Base-by-base conservation (phyloP, 2,329 filamentous ascomycete species). In the Fusarium chuoi region DNA sequence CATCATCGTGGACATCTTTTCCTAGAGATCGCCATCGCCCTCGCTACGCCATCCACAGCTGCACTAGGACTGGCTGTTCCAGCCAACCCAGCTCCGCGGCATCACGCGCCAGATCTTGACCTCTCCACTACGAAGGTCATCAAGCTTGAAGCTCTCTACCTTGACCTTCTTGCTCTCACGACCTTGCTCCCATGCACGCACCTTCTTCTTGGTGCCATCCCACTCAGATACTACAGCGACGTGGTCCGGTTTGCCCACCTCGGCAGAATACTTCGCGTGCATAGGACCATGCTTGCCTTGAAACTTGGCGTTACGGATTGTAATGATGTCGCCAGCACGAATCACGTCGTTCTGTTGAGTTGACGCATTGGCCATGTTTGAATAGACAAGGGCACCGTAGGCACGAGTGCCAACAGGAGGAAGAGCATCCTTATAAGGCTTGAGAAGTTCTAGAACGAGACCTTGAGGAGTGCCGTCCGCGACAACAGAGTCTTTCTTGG, bases 151-250 rank as follows among this genome's bases (percentile, higher is more conserved):
- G 84, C 95, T 97, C 86, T 98, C 96, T 70, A 94, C 86, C 85
- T 97, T 96, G 62, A 97, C 92, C 86, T 98, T 98, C 83, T 93
- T 96, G 81, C 91, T 95, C 85, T 98, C 96, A 20, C 96, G 87
- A 0, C 96, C 96, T 81, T 99, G 96, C 82, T 98, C 96, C 94
- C 94, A 98, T 4, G 92, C 95, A 35, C 95, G 87, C 33, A 99
- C 92, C 87, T 98, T 98, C 88, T 98, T 98, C 89, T 98, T 98
- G 45, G 94, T 97, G 7, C 96, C 96, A 82, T 99, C 96, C 96
- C 96, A 99, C 82, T 99, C 96, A 15, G 94, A 90, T 8, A 99
- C 96, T 6, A 99, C 86, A 5, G 90, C 96, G 0, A 98, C 96
- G 79, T 99, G 96, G 73, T 96, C 94, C 8, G 90, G 90, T 81